Percentiles rank a stretch among this genome's conserved stretches.
phyloP scores from a whole-genome alignment of 2,329 filamentous ascomycete species.

The Colletotrichum liaoningense region DNA sequence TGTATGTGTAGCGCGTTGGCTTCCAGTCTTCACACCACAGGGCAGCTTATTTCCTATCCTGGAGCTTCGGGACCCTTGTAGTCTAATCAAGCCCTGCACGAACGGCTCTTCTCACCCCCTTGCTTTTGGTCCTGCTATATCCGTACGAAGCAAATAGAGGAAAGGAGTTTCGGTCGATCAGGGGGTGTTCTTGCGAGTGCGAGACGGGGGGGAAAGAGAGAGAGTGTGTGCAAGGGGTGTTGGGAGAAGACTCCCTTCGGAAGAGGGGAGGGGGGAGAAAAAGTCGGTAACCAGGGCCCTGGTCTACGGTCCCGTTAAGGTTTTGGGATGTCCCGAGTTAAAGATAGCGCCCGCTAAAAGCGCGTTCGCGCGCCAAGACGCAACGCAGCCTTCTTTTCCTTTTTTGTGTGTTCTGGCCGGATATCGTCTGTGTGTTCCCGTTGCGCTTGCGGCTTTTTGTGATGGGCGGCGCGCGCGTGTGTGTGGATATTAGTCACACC shows the following conservation, averaged over 20 bases:
- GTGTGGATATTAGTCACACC: not conserved
- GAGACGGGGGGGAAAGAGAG: too few species aligned
- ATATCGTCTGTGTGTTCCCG: not conserved
- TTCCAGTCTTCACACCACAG: not conserved
- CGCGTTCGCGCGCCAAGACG: not conserved
- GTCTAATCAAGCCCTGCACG: not conserved
- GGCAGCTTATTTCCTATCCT: not conserved
- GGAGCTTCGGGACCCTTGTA: not conserved
- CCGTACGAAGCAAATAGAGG: not conserved
- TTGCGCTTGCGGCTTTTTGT: not conserved
- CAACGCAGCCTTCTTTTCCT: not conserved
- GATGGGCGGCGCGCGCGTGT: not conserved
- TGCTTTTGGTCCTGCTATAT: not conserved
- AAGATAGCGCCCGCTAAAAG: constrained; percentile 12
- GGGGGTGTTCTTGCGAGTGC: not conserved
- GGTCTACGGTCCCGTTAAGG: constrained; percentile 30
- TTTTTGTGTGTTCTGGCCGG: too few species aligned
- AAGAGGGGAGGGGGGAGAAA: not conserved
- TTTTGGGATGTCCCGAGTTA: constrained; percentile 16
- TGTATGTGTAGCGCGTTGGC: not conserved
- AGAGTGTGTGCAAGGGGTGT: not conserved
- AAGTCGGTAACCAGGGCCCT: constrained; percentile 17
- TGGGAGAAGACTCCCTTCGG: not conserved
- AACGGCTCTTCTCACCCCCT: not conserved
- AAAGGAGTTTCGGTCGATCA: not conserved